Evolutionary conservation across 768 basidiomycete genomes (phyloP), one percentile per base, ranked within the genome.

Genomic region (Leucosporidium scottii): DNA sequence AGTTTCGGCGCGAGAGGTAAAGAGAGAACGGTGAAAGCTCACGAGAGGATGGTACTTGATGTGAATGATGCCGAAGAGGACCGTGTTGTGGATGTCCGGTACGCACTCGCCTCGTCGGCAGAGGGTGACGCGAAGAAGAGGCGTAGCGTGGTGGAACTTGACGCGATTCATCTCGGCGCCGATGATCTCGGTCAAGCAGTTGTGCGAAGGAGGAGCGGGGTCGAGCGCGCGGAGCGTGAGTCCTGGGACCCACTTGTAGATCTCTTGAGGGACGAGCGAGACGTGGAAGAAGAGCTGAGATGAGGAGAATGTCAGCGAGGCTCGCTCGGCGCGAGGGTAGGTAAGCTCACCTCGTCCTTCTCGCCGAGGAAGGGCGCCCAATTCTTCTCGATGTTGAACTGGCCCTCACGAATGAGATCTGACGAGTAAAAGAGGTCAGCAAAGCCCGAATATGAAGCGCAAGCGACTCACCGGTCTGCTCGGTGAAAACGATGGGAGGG

Each of bases 271-370:
- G 18, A 65, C 63, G 59, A 69, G 63, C 10, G 58, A 60, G 53
- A 62, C 67, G 63, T 69, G 67, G 60, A 69, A 65, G 54, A 64
- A 61, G 53, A 69, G 63, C 63, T 69, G 62, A 25, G 21, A 20
- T 1, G 39, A 27, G 39, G 39, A 36, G 28, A 39, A 39, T n/a
- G 51, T 9, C 9, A 58, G 64, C n/a, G 13, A 36, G 2, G n/a
- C 25, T 13, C 28, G 60, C 25, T 25, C 25, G 17, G 7, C 8
- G 2, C 13, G 50, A 21, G 51, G 28, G 17, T n/a, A 39, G 28
- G 31, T 8, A 48, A 47, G 21, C 55, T 20, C 7, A 62, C 61
- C 61, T 67, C 66, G 57, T 62, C 61, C 25, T 62, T 59, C 28
- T 67, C 56, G 7, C 66, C 66, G 0, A 31, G 17, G 31, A 61